Conservation (phyloP, 176 grass and related monocot species). For the Raddia guianensis region DNA sequence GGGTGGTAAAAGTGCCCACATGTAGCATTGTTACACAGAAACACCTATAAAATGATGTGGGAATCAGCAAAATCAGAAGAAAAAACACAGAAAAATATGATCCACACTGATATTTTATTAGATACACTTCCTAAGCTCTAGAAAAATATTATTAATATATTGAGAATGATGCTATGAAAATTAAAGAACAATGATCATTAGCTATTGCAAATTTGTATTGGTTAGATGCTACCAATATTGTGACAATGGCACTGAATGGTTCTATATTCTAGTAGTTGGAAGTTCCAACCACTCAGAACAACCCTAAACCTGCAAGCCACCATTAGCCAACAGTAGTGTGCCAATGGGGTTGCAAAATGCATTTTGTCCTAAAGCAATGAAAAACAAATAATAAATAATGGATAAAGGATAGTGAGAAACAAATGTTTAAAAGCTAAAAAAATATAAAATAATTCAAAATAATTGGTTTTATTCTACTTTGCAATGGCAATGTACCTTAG, state of each 20-base stretch:
- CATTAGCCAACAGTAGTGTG: constrained; percentile 14
- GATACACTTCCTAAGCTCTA: constrained; percentile 20
- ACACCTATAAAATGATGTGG: constrained; percentile 60
- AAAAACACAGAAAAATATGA: constrained; percentile 19
- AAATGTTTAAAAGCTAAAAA: not conserved
- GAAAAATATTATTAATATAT: constrained; percentile 14
- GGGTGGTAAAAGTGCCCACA: constrained; percentile 97
- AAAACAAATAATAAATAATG: constrained; percentile 15
- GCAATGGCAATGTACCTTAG: constrained; percentile 62
- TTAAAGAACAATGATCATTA: constrained; percentile 4
- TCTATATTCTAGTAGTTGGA: not conserved
- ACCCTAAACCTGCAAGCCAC: constrained; percentile 21
- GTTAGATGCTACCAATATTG: constrained; percentile 11
- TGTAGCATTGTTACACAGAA: constrained; percentile 91
- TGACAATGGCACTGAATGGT: not conserved
- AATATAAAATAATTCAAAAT: not conserved
- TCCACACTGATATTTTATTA: constrained; percentile 11
- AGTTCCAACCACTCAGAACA: not conserved
- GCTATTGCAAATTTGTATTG: not conserved
- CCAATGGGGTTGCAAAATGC: constrained; percentile 3
- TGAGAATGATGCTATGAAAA: not conserved
- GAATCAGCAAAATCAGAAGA: constrained; percentile 39
- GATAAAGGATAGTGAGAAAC: constrained; percentile 5
- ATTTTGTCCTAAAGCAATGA: not conserved
- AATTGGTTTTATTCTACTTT: not conserved